Base-by-base conservation (phyloP, 345 rosid species). In the Physaria fendleri region DNA sequence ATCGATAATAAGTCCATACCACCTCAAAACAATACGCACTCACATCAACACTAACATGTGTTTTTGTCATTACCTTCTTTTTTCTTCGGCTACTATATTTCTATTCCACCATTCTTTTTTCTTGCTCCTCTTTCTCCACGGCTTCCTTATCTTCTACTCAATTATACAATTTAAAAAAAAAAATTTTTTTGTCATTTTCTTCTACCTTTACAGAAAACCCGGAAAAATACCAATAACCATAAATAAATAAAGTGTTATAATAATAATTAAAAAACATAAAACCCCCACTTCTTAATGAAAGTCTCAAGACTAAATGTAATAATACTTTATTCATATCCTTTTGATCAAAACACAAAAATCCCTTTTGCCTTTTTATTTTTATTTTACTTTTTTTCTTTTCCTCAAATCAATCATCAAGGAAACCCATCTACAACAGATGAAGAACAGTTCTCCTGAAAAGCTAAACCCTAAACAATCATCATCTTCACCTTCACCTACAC, bases 341-440 rank as follows among this genome's bases (percentile, higher is more conserved):
- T 56, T 51, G 69, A 62, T 70, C 69, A n/a, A n/a, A n/a, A 48
- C 46, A 64, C 40, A 47, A 70, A 56, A 56, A 62, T 0, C 21
- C 59, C 33, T 9, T 63, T 71, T 71, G 47, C 34, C 14, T 30
- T 43, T 52, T 51, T 32, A n/a, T n/a, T 41, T 28, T 11, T 0
- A 5, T 25, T 66, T 28, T 6, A 4, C 5, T 49, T 15, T 13
- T n/a, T 38, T 1, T 11, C 17, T n/a, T 33, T 5, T 1, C 30
- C 62, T 29, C 33, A n/a, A n/a, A 4, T 56, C 59, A 63, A 56
- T 71, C 64, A 76, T 41, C 56, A 87, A 84, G 90, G 88, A 79
- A 22, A 53, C 72, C 55, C 51, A 73, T 62, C 73, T 63, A 37
- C 80, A 71, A 20, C 75, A 59, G 52, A 61, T 28, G 48, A 44